phyloP scores from a whole-genome alignment of 2,329 filamentous ascomycete genomes.

The Mariannaea sp. region DNA sequence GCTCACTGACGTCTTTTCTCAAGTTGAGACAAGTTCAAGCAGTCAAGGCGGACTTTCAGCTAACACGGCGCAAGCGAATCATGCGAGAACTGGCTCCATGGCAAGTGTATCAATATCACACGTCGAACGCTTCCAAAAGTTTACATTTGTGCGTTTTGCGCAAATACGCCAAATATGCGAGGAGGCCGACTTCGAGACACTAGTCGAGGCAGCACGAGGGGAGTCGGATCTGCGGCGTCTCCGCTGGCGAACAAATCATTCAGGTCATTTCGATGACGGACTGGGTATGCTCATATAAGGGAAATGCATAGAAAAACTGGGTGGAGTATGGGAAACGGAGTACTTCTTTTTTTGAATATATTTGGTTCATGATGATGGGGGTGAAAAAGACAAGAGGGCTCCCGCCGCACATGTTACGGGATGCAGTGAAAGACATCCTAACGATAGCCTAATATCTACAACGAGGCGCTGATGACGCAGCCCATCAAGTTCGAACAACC shows the following conservation, averaged over 20 bases:
- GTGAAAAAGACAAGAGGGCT: slow-evolving; percentile 27
- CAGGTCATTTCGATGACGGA: slow-evolving; percentile 47
- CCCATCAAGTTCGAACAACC: slow-evolving; percentile 7
- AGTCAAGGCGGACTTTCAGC: slow-evolving; percentile 14
- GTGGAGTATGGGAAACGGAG: slow-evolving; percentile 11
- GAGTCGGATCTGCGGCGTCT: slow-evolving; percentile 39
- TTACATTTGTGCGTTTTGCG: slow-evolving; percentile 68
- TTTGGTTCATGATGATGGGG: slow-evolving; percentile 15
- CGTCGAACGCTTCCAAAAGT: slow-evolving; percentile 61
- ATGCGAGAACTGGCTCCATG: slow-evolving; percentile 69
- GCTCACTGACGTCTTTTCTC: background rate
- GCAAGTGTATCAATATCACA: slow-evolving; percentile 65
- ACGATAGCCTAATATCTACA: slow-evolving; percentile 22
- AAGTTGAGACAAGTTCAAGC: background rate
- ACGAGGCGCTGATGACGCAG: slow-evolving; percentile 16
- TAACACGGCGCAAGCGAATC: slow-evolving; percentile 55
- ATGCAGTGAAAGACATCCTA: slow-evolving; percentile 24
- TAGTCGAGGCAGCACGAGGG: slow-evolving; percentile 40
- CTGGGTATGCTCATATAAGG: slow-evolving; percentile 19
- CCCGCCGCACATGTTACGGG: slow-evolving; percentile 27
- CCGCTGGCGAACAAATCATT: slow-evolving; percentile 51
- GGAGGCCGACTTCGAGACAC: slow-evolving; percentile 54
- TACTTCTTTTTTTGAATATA: slow-evolving; percentile 16
- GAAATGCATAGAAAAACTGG: slow-evolving; percentile 16
- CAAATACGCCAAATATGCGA: slow-evolving; percentile 61